Conservation (phyloP, 1,284 basidiomycete genomes). For the Moesziomyces sp. region DNA sequence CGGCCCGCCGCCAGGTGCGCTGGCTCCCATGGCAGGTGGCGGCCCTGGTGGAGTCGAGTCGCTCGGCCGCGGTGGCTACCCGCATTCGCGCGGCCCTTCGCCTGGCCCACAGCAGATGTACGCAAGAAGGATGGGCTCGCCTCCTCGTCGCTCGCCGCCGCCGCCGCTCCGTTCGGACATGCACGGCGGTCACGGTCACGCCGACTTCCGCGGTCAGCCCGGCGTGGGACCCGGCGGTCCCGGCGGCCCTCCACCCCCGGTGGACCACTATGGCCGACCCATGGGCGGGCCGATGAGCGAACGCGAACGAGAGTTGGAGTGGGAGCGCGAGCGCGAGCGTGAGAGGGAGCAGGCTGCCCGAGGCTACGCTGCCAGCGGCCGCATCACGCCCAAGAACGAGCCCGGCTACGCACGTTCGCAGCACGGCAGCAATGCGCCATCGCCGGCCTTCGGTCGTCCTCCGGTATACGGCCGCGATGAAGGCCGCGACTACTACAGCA, state of each 20-base stretch:
- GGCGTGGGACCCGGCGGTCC: conserved; percentile 25
- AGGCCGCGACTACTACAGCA: conserved; percentile 42
- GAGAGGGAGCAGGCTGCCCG: conserved; percentile 44
- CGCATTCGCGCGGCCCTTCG: conserved; percentile 46
- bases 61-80: conserved; percentile 31
- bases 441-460: conserved; percentile 44
- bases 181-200: conserved; percentile 26
- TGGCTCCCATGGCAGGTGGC: conserved; percentile 33
- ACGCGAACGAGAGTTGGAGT: conserved; percentile 49
- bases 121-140: conserved; percentile 42
- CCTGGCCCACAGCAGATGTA: conserved; percentile 40
- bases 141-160: conserved; percentile 42
- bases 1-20: conserved; percentile 35
- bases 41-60: conserved; percentile 30
- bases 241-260: conserved; percentile 35
- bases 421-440: conserved; percentile 52
- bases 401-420: conserved; percentile 39
- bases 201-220: conserved; percentile 37
- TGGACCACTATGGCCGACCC: conserved; percentile 48
- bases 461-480: conserved; percentile 47
- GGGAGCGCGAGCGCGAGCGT: conserved; percentile 48
- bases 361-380: conserved; percentile 36
- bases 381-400: conserved; percentile 52
- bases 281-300: conserved; percentile 42
- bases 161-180: conserved; percentile 31